Base-by-base conservation (phyloP, 1,284 basidiomycete species). In the Dichomitus squalens region DNA sequence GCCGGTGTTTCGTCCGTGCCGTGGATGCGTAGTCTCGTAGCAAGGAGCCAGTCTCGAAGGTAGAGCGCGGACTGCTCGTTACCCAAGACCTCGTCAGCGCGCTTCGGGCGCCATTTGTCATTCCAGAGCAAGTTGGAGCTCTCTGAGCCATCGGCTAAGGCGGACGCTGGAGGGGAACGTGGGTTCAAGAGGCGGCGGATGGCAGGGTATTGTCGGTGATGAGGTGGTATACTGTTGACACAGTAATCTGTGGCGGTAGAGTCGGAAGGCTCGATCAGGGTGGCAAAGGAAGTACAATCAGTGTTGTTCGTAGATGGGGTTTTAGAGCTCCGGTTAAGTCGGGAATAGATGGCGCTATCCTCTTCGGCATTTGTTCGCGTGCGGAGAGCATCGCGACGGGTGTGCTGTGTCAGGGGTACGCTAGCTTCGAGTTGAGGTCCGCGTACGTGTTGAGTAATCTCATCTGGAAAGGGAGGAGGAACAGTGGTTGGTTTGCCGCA, bases 21-120 rank as follows among this genome's bases (percentile, higher is more conserved):
- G 36, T 40, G 23, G 12, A 84, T 74, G 18, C 85, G 83, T 5
- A 96, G 71, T 53, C 85, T 84, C 8, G 90, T 77, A 16, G 88
- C 85, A 27, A 74, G 73, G 50, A 97, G 79, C 95, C 95, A 98
- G 55, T 92, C 86, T 34, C 88, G 84, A 39, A 97, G 79, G 72
- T 91, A 94, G 16, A 79, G 68, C 0, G 93, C 87, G 56, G 86
- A 84, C 4, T 75, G 68, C 69, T 92, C 87, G 70, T 96, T 97
- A 8, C 92, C 93, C 0, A 98, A 77, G 0, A 96, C 87, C 64
- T 96, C 83, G 14, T 81, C 76, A 1, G 93, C 90, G 34, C 76
- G 73, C 51, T 78, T 80, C 7, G 95, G 95, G 23, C 84, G 83
- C 81, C 91, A 96, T 61, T 83, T 87, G 49, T 92, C 87, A 33